A percentile compares a stretch with the other conserved stretches of the same genome.
phyloP scores from a whole-genome alignment of 2,329 filamentous ascomycete species.

The Phyllosticta citribraziliensis region DNA sequence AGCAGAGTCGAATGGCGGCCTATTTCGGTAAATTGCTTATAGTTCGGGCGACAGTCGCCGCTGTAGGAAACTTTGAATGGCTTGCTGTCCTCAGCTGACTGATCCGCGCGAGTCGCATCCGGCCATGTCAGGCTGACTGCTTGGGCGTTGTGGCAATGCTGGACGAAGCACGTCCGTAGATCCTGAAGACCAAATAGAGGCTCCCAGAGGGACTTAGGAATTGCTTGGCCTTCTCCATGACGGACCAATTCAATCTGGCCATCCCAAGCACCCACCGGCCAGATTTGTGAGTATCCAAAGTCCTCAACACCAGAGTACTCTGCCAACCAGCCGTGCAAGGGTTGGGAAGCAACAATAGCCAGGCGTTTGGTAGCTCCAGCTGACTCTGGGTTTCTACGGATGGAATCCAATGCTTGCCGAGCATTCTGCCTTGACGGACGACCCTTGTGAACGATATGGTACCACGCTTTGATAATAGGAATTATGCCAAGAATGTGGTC shows the following conservation, averaged over 20 bases:
- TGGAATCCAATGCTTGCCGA: conserved; percentile 11
- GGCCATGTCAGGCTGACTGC: conserved; percentile 71
- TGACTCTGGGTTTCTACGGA: conserved; percentile 26
- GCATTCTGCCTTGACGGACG: conserved; percentile 18
- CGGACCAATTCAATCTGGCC: conserved; percentile 28
- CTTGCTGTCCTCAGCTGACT: background rate
- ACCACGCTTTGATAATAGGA: conserved; percentile 77
- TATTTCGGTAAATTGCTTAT: conserved; percentile 55
- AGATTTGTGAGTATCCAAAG: conserved; percentile 55
- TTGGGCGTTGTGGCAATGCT: conserved; percentile 71
- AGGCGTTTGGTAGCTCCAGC: conserved; percentile 31
- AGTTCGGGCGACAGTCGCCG: conserved; percentile 77
- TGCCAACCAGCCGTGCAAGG: conserved; percentile 65
- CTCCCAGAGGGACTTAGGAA: conserved; percentile 24
- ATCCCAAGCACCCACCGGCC: conserved; percentile 25
- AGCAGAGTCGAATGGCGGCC: conserved; percentile 71
- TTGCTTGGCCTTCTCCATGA: background rate
- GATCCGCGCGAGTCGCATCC: conserved; percentile 28
- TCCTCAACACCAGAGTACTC: conserved; percentile 76
- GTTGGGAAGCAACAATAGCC: conserved; percentile 56
- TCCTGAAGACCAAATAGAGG: conserved; percentile 51
- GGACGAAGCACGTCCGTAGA: conserved; percentile 58
- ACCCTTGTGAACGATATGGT: conserved; percentile 43
- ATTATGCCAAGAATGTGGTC: conserved; percentile 86
- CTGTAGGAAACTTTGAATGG: conserved; percentile 82